Percentiles rank a stretch among this genome's conserved stretches.
These are phyloP conservation scores for Fusarium newnesense DNA, from an alignment of 2,329 filamentous ascomycete genomes.

Conservation along the genomic window DNA sequence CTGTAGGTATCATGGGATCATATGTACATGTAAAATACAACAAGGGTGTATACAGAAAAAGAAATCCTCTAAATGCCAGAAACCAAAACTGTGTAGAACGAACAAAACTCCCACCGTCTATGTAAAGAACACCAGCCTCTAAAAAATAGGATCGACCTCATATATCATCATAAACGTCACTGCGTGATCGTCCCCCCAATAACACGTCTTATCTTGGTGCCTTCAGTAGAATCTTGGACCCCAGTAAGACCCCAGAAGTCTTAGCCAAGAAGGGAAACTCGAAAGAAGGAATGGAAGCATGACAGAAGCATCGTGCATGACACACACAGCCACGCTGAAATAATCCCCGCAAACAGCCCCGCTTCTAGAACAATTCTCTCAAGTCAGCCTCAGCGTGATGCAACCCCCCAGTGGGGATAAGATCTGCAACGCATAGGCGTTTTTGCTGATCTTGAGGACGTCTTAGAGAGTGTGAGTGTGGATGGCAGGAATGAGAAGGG, in stretches of 20 bases:
- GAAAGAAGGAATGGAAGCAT: constrained; percentile 37
- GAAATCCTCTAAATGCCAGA: constrained; percentile 12
- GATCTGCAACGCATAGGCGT: constrained; percentile 38
- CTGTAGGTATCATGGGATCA: constrained; percentile 2
- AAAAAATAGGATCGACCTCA: constrained; percentile 24
- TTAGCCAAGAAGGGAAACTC: constrained; percentile 31
- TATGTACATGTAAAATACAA: constrained; percentile 18
- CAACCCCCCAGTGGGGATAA: constrained; percentile 14
- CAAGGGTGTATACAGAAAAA: constrained; percentile 1
- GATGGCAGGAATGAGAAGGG: constrained; percentile 16
- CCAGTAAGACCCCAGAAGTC: constrained; percentile 7
- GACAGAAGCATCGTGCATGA: constrained; percentile 34
- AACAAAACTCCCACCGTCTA: constrained; percentile 31
- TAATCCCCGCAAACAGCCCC: constrained; percentile 33
- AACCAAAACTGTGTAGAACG: neutral
- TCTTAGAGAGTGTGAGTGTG: constrained; percentile 6
- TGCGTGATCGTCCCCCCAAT: constrained; percentile 31
- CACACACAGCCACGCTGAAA: constrained; percentile 33
- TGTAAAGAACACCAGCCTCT: constrained; percentile 26
- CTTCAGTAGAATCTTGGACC: constrained; percentile 14
- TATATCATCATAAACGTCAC: constrained; percentile 36
- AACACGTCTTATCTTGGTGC: constrained; percentile 35
- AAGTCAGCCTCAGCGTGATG: constrained; percentile 41
- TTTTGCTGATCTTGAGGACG: constrained; percentile 21
- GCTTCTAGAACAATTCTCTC: constrained; percentile 50